phyloP scores from a whole-genome alignment of 202 grass and related monocot species.

The Bolboschoenoplectus hybrid region DNA sequence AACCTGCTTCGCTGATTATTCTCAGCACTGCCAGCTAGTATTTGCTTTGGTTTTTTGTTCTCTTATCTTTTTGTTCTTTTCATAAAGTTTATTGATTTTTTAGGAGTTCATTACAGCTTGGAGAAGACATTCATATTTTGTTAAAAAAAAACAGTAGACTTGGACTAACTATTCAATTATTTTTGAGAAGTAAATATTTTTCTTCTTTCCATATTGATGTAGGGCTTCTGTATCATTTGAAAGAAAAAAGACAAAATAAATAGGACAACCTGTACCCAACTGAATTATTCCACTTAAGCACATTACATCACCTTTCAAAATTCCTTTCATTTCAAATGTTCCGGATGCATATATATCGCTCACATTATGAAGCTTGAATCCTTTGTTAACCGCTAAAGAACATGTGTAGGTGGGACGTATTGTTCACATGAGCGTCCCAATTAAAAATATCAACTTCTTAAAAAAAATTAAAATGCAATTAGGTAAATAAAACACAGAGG shows the following conservation, averaged over 20 bases:
- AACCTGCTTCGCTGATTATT: conserved; percentile 11
- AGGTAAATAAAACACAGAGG: neutral
- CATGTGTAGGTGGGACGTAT: neutral
- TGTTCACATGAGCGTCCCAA: neutral
- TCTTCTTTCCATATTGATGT: neutral
- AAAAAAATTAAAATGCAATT: neutral
- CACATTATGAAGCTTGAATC: neutral
- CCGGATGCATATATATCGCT: neutral
- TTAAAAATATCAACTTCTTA: neutral
- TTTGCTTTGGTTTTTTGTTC: neutral
- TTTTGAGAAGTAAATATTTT: neutral
- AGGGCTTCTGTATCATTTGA: neutral
- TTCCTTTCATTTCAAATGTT: neutral
- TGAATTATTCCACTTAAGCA: neutral
- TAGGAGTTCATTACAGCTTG: neutral
- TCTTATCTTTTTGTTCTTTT: neutral
- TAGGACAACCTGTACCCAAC: neutral
- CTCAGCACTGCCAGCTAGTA: neutral
- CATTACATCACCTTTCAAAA: conserved; percentile 2
- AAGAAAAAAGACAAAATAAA: neutral
- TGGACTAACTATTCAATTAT: neutral
- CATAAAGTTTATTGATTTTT: neutral
- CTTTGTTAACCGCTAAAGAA: neutral
- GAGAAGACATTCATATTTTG: neutral
- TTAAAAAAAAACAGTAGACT: neutral